Evolutionary conservation across 257 asterid species (phyloP).

Genomic region (Solanum ossicruentum): DNA sequence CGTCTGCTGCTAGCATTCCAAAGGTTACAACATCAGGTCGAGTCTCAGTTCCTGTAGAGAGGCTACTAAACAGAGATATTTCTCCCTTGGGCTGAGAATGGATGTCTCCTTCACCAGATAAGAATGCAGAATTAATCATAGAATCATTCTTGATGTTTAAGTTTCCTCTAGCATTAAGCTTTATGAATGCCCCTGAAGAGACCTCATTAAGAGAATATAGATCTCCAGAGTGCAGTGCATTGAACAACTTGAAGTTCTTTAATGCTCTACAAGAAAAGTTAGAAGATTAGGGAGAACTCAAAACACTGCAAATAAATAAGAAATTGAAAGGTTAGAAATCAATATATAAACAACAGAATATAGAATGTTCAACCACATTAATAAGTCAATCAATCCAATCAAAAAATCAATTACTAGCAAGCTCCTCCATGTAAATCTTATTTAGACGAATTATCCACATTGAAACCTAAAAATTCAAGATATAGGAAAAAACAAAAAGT

Average conservation of each 20-base stretch:
- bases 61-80: conserved; percentile 22
- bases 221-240: conserved; percentile 31
- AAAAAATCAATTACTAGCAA: not conserved
- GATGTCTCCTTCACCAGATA: conserved; percentile 39
- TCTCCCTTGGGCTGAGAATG: conserved; percentile 18
- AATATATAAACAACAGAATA: too few species aligned
- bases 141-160: conserved; percentile 24
- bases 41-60: conserved; percentile 39
- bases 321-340: not conserved
- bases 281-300: not conserved
- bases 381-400: not conserved
- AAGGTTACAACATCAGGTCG: conserved; percentile 44
- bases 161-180: conserved; percentile 20
- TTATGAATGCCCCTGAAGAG: conserved; percentile 20
- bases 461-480: not conserved
- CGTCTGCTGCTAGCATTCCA: conserved; percentile 60
- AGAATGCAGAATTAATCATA: conserved; percentile 28
- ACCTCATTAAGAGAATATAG: conserved; percentile 20
- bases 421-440: not conserved
- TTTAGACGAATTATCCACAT: not conserved
- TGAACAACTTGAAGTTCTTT: conserved; percentile 31
- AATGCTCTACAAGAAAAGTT: conserved; percentile 9
- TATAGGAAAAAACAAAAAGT: not conserved
- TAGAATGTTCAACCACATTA: not conserved
- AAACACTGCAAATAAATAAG: not conserved